These are phyloP conservation scores for Pseudognaphalium luteoalbum DNA, from an alignment of 129 eudicot species.

Conservation along the genomic window DNA sequence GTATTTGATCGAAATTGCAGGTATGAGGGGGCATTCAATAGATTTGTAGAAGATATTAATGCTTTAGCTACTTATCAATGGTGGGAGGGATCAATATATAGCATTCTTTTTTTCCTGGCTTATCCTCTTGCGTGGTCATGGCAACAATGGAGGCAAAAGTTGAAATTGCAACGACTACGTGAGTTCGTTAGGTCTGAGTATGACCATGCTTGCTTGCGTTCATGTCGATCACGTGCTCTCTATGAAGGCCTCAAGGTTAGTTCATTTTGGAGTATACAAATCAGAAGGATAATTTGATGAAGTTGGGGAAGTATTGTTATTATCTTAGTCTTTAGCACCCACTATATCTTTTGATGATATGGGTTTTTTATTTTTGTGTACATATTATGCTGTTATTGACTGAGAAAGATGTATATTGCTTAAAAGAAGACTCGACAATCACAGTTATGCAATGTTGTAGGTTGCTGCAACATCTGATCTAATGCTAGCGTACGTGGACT, in stretches of 20 bases:
- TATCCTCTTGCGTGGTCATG: slow-evolving; percentile 99
- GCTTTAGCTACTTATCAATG: slow-evolving; percentile 82
- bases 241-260: slow-evolving; percentile 95
- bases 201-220: slow-evolving; percentile 97
- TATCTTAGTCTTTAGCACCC: slow-evolving; percentile 10
- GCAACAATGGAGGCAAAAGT: slow-evolving; percentile 91
- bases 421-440: background rate
- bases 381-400: background rate
- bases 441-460: slow-evolving; percentile 38
- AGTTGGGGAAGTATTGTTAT: background rate
- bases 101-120: slow-evolving; percentile 69
- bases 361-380: background rate
- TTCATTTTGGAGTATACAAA: background rate
- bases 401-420: slow-evolving; percentile 1
- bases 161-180: slow-evolving; percentile 80
- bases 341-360: background rate
- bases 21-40: slow-evolving; percentile 91
- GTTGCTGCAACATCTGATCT: slow-evolving; percentile 96
- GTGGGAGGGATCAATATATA: slow-evolving; percentile 95
- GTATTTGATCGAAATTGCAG: slow-evolving; percentile 47
- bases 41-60: slow-evolving; percentile 88
- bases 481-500: slow-evolving; percentile 89
- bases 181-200: slow-evolving; percentile 96
- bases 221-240: slow-evolving; percentile 98
- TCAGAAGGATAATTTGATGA: background rate